A percentile compares a stretch with the other conserved stretches of the same genome.
phyloP scores from a whole-genome alignment of 2,329 filamentous ascomycete genomes.

The Venturia aucupariae region DNA sequence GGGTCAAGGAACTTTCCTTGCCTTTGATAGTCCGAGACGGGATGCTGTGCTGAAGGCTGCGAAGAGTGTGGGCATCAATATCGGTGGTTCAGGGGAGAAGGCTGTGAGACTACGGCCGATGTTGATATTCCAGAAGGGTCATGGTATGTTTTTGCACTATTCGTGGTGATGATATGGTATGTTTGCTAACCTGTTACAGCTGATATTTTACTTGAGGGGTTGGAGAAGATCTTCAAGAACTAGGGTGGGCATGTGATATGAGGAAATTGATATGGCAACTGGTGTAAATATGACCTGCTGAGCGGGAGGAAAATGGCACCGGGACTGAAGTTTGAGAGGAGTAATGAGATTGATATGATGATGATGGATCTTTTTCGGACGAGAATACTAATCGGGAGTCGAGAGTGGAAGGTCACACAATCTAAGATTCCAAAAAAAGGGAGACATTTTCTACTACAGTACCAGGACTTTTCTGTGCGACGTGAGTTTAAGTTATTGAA shows the following conservation, averaged over 20 bases:
- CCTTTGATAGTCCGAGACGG: conserved; percentile 73
- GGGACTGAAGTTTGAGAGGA: too few species aligned
- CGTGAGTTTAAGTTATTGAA: too few species aligned
- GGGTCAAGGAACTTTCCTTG: conserved; percentile 84
- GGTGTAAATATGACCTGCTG: too few species aligned
- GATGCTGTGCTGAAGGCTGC: conserved; percentile 72
- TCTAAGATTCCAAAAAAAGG: too few species aligned
- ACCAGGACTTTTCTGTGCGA: too few species aligned
- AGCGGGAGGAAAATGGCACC: too few species aligned
- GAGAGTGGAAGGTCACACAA: too few species aligned
- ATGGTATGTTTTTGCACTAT: conserved; percentile 44
- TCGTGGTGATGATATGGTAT: conserved; percentile 11
- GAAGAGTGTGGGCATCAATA: conserved; percentile 75
- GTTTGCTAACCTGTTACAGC: conserved; percentile 29
- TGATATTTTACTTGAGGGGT: conserved; percentile 67
- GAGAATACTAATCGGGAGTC: too few species aligned
- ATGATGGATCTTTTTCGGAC: too few species aligned
- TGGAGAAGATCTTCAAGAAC: conserved; percentile 62
- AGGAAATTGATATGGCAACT: neutral
- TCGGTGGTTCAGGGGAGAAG: conserved; percentile 67
- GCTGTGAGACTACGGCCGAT: conserved; percentile 80
- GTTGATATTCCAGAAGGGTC: conserved; percentile 85
- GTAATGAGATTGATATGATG: too few species aligned
- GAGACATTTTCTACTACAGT: too few species aligned
- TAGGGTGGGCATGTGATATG: neutral